These are phyloP conservation scores for Lactarius evosmus DNA, from an alignment of 768 basidiomycete genomes.

Conservation along the genomic window DNA sequence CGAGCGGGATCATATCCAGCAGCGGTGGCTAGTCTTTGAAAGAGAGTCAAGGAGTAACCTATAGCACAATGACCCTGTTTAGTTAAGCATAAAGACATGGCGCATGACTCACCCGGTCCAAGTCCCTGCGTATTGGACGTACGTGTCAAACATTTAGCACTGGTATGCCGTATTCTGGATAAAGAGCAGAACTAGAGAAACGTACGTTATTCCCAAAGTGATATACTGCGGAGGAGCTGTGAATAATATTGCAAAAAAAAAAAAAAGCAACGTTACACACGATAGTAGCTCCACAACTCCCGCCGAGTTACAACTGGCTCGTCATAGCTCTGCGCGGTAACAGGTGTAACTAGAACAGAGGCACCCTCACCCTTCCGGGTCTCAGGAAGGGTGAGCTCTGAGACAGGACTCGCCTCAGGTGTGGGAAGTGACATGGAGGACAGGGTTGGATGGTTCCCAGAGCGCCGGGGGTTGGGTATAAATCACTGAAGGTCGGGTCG, in stretches of 20 bases:
- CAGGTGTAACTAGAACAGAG: slow-evolving; percentile 28
- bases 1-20: slow-evolving; percentile 68
- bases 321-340: slow-evolving; percentile 30
- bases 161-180: slow-evolving; percentile 27
- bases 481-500: background rate
- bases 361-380: background rate
- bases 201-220: slow-evolving; percentile 74
- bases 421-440: background rate
- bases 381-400: slow-evolving; percentile 4
- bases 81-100: slow-evolving; percentile 1
- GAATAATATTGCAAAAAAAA: slow-evolving; percentile 40
- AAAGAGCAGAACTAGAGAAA: background rate
- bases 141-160: background rate
- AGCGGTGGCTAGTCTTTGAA: slow-evolving; percentile 64
- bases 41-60: slow-evolving; percentile 64
- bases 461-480: background rate
- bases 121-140: slow-evolving; percentile 47
- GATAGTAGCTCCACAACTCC: slow-evolving; percentile 78
- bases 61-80: background rate
- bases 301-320: slow-evolving; percentile 70
- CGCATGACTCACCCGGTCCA: slow-evolving; percentile 44
- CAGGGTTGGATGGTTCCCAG: background rate
- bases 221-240: slow-evolving; percentile 49
- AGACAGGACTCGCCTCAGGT: background rate
- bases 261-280: slow-evolving; percentile 40